A percentile compares a stretch with the other conserved stretches of the same genome.
Evolutionary conservation across 129 eudicot species (phyloP).

Genomic region (Pulicaria dysenterica): DNA sequence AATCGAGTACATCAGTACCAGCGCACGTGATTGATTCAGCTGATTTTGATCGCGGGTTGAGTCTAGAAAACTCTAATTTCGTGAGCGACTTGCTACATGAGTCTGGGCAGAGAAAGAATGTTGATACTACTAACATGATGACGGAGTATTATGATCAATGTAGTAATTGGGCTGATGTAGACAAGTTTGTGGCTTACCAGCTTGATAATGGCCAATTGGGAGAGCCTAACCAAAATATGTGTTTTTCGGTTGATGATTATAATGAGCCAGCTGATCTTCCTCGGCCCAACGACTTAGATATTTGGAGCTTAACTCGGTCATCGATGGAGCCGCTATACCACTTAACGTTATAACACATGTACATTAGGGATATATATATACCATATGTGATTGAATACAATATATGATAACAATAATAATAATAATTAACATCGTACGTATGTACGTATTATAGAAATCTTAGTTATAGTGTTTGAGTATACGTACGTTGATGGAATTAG

Average conservation of each 20-base stretch:
- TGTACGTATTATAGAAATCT: no score
- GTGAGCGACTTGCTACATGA: not conserved
- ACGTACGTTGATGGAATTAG: no score
- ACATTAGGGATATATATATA: not conserved
- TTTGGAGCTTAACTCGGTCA: constrained; percentile 45
- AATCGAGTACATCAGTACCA: constrained; percentile 14
- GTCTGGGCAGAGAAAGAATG: no score
- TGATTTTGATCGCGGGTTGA: constrained; percentile 13
- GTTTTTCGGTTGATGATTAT: constrained; percentile 26
- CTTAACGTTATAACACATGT: constrained; percentile 39
- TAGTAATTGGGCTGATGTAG: constrained; percentile 48
- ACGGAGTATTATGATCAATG: constrained; percentile 6
- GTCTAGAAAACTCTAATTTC: constrained; percentile 19
- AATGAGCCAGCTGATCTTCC: constrained; percentile 19
- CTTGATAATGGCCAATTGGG: constrained; percentile 44
- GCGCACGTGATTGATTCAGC: not conserved
- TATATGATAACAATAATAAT: not conserved
- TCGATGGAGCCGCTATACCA: constrained; percentile 51
- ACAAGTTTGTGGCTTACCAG: constrained; percentile 56
- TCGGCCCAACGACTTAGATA: constrained; percentile 34
- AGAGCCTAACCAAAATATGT: constrained; percentile 29
- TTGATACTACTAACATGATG: no score
- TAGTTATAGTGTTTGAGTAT: no score
- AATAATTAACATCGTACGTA: no score
- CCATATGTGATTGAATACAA: not conserved